Evolutionary conservation across 2,329 filamentous ascomycete genomes (phyloP).

Genomic region (Fusarium duplospermum): DNA sequence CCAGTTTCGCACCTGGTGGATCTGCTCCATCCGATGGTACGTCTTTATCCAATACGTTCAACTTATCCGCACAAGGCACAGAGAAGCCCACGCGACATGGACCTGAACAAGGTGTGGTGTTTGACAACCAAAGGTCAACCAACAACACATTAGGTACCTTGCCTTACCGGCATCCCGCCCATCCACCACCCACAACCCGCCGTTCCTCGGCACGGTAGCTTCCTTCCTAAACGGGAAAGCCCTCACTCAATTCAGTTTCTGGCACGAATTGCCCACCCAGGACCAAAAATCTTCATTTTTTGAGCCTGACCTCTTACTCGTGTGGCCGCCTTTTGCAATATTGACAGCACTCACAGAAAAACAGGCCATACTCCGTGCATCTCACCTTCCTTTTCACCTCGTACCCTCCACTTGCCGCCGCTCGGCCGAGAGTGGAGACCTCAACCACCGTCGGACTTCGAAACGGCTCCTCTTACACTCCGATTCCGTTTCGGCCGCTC

Average conservation of each 20-base stretch:
- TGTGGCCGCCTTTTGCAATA: neutral
- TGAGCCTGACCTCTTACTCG: neutral
- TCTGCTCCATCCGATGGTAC: slow-evolving; percentile 12
- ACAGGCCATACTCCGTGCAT: neutral
- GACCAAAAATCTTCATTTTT: neutral
- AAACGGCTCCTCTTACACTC: neutral
- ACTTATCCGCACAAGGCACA: neutral
- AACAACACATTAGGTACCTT: neutral
- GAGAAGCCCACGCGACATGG: slow-evolving; percentile 4
- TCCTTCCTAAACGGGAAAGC: slow-evolving; percentile 2
- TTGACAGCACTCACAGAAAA: neutral
- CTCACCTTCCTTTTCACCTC: neutral
- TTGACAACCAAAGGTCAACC: neutral
- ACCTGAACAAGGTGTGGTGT: neutral
- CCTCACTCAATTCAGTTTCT: neutral
- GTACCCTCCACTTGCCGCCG: slow-evolving; percentile 15
- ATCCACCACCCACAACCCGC: neutral
- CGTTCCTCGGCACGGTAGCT: neutral
- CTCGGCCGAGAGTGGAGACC: slow-evolving; percentile 39
- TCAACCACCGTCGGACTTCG: slow-evolving; percentile 16
- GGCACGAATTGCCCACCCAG: neutral
- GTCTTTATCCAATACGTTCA: neutral
- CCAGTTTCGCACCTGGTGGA: slow-evolving; percentile 21
- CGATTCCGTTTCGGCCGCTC: neutral
- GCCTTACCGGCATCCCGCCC: neutral